phyloP scores from a whole-genome alignment of 345 rosid genomes.

The Tarenaya hassleriana region DNA sequence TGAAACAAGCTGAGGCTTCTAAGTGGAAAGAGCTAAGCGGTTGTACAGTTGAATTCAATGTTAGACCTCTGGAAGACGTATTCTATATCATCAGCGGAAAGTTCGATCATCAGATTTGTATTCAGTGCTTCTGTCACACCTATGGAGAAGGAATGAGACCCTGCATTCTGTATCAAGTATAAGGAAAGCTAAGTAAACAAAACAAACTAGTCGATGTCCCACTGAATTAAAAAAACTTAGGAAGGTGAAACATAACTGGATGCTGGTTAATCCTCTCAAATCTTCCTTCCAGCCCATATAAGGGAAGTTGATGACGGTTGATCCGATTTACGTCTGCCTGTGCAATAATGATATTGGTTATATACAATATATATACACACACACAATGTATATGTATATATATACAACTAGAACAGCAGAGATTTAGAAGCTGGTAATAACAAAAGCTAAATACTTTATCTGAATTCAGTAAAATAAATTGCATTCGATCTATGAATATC shows the following conservation, averaged over 20 bases:
- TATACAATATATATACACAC: neutral
- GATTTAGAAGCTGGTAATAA: no score
- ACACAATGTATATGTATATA: neutral
- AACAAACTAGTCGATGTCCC: neutral
- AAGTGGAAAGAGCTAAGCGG: neutral
- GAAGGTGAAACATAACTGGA: conserved; percentile 55
- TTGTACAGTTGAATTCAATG: neutral
- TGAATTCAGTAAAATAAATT: no score
- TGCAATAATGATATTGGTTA: conserved; percentile 10
- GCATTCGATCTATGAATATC: no score
- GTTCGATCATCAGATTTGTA: conserved; percentile 75
- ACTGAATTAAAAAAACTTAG: conserved; percentile 1
- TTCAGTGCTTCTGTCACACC: conserved; percentile 88
- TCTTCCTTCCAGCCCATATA: conserved; percentile 81
- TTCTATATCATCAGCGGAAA: conserved; percentile 91
- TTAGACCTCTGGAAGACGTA: conserved; percentile 76
- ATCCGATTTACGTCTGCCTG: conserved; percentile 85
- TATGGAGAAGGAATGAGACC: conserved; percentile 81
- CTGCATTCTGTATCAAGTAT: conserved; percentile 52
- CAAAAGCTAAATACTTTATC: no score
- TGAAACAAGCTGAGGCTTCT: neutral
- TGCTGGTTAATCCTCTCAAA: conserved; percentile 89
- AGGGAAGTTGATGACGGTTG: conserved; percentile 54
- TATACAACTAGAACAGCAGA: no score
- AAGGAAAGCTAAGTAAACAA: conserved; percentile 2